Evolutionary conservation across 495 filamentous ascomycete species (phyloP), one percentile per base, ranked within the genome.

Genomic region (Corynascus novoguineensis): DNA sequence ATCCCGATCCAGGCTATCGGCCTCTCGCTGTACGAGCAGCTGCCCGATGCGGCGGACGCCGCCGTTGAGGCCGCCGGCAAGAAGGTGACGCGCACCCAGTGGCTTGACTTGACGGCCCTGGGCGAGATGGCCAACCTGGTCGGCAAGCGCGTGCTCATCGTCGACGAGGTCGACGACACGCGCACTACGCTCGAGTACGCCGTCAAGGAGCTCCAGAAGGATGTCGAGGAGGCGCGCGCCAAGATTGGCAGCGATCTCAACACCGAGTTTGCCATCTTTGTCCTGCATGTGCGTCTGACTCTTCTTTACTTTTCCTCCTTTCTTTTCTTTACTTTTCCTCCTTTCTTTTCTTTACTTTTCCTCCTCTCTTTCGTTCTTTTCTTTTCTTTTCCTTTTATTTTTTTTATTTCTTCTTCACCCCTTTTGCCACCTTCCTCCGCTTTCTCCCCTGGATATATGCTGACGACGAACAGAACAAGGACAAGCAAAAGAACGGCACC

Each of bases 1-100:
- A 99, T 99, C 70, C 92, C 93, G 57, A 99, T 99, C 73, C 93
- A 99, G 81, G 93, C 93, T 32, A 99, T 99, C 70, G 93, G 93
- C 47, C 86, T 99, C 45, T 96, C 91, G 24, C 85, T 99, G 50
- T 99, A 99, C 77, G 93, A 99, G 75, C 79, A 82, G 37, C 86
- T 97, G 28, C 74, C 83, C 55, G 65, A 64, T 29, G 73, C 77
- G 45, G 79, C 87, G 64, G 72, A 76, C 55, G 60, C 69, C 25
- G 72, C 72, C 46, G 66, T 76, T 41, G 92, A 96, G 71, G 71
- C 77, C 55, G 83, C 85, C 27, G 93, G 95, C 51, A 96, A 89
- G 60, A 93, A 95, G 73, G 93, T 99, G 55, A 97, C 89, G 32
- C 86, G 95, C 61, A 97, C 95, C 34, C 93, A 99, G 79, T 99